Percentiles rank a stretch among this genome's conserved stretches.
phyloP scores from a whole-genome alignment of 164 flowering plant genomes.

The Kalanchoe fedtschenkoi region DNA sequence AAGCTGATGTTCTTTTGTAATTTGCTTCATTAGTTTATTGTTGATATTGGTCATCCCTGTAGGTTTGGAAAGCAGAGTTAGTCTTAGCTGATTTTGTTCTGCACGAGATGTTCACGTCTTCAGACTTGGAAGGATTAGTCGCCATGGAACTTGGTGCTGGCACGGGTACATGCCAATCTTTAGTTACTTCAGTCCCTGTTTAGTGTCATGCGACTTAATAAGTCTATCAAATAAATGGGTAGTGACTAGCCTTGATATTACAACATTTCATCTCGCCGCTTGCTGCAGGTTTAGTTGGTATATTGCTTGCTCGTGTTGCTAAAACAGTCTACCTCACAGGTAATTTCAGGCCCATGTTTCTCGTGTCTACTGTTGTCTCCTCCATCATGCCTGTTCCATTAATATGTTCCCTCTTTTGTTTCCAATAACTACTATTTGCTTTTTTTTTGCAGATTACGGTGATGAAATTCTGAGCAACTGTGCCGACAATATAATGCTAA shows the following conservation, averaged over 20 bases:
- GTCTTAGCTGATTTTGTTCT: constrained; percentile 67
- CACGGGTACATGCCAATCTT: constrained; percentile 52
- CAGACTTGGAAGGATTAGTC: constrained; percentile 47
- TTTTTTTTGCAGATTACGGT: constrained; percentile 42
- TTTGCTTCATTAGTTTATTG: not conserved
- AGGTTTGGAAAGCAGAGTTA: constrained; percentile 91
- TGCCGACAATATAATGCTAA: constrained; percentile 49
- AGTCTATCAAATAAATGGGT: not conserved
- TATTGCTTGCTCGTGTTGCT: constrained; percentile 73
- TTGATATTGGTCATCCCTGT: constrained; percentile 10
- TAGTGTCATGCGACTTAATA: not conserved
- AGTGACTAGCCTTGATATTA: too few species aligned
- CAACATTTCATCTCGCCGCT: constrained; percentile 15
- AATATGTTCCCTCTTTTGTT: not conserved
- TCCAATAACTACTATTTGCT: not conserved
- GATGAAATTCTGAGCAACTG: constrained; percentile 66
- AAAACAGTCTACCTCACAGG: constrained; percentile 73
- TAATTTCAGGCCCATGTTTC: constrained; percentile 9
- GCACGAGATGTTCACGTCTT: constrained; percentile 53
- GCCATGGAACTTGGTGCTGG: constrained; percentile 87
- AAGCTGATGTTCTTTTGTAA: not conserved
- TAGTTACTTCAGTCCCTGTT: not conserved
- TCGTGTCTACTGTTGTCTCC: not conserved
- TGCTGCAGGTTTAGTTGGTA: constrained; percentile 71
- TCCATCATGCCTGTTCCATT: not conserved